Evolutionary conservation across 164 flowering plant species (phyloP), one percentile per base, ranked within the genome.

Genomic region (Umbellularia californica): DNA sequence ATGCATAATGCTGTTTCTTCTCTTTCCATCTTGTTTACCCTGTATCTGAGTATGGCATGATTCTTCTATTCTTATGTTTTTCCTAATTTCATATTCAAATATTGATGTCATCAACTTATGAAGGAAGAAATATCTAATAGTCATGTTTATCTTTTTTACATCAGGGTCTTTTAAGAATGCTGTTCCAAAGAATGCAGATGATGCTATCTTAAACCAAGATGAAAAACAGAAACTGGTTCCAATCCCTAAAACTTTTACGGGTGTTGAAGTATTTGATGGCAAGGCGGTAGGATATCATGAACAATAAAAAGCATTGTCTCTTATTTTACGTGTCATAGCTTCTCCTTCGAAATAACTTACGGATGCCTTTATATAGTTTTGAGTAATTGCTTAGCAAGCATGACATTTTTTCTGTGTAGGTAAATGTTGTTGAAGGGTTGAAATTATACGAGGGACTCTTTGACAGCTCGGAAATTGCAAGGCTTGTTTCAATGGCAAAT

Each of bases 361-460:
- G 12, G 30, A 23, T 28, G 20, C n/a, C 9, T 15, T 27, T 19
- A 13, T 28, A 17, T 27, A 20, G 30, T 66, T 1, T 14, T 28
- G 1, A 11, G 50, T 2, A 66, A 22, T 41, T 66, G 69, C 69
- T 28, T 27, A 12, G 30, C 27, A 66, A 66, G 35, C 4, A 28
- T 30, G 19, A 2, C 27, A 28, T 66, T 66, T 72, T 55, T 63
- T 22, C 33, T 70, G 50, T 24, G 14, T 76, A 94, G 98, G 87
- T 94, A 51, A 90, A 92, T 80, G 89, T 86, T 74, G 90, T 86
- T 75, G 97, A 92, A 64, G 98, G 98, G 70, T 77, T 94, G 74
- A 86, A 83, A 73, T 75, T 90, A 79, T 92, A 86, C 79, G 91
- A 90, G 75, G 85, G 84, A 20, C 75, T 90, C 2, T 69, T 84